These are phyloP conservation scores for Saccharum spontaneum DNA, from an alignment of 176 grass and related monocot genomes.

Conservation along the genomic window DNA sequence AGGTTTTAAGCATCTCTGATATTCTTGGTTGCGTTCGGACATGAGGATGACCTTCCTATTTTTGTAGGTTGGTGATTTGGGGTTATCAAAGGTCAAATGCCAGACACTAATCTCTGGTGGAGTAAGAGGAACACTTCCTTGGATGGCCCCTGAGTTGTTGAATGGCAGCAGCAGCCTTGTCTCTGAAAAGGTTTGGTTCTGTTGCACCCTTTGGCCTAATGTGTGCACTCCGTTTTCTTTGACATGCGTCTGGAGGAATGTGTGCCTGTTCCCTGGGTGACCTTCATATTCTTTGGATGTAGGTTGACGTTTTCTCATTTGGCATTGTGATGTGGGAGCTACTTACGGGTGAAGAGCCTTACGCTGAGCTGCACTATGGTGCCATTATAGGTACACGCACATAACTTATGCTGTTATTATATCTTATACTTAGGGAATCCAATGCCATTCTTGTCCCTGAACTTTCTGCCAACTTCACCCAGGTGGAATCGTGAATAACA, in stretches of 20 bases:
- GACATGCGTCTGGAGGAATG: neutral
- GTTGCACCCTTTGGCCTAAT: neutral
- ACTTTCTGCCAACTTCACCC: neutral
- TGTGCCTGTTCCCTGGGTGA: neutral
- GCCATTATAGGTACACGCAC: constrained; percentile 72
- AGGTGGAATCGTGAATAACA: constrained; percentile 99
- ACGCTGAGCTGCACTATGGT: constrained; percentile 87
- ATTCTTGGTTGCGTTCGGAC: neutral
- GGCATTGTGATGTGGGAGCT: constrained; percentile 99
- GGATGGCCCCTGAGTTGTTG: constrained; percentile 98
- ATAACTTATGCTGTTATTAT: neutral
- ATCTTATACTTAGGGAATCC: neutral
- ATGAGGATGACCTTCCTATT: neutral
- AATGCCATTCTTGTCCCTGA: neutral
- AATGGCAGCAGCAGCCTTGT: constrained; percentile 85
- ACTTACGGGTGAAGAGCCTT: constrained; percentile 89
- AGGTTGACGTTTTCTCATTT: constrained; percentile 99
- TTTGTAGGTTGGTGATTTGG: constrained; percentile 96
- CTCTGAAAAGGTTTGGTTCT: constrained; percentile 79
- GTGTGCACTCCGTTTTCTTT: neutral
- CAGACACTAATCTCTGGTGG: constrained; percentile 94
- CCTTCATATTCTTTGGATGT: neutral
- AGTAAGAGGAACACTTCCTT: constrained; percentile 93
- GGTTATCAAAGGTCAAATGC: constrained; percentile 94
- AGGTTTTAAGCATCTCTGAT: neutral